Base-by-base conservation (phyloP, 495 filamentous ascomycete genomes). In the Hyaloscypha variabilis region DNA sequence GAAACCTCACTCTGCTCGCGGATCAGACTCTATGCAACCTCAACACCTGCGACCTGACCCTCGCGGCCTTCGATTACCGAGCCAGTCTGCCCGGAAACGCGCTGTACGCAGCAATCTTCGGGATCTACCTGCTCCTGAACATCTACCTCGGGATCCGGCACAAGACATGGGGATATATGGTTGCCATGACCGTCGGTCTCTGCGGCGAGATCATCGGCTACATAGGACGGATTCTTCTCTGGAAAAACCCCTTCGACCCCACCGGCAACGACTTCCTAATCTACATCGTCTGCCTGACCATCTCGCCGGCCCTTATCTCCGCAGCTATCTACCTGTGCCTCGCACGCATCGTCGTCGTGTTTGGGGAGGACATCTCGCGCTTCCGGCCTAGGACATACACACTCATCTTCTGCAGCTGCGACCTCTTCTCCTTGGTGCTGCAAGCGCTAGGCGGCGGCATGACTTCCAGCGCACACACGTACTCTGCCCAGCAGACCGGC, bases 291-390 rank as follows among this genome's bases (percentile, higher is more conserved):
- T 72, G 67, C 56, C 76, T 86, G 17, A 86, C 83, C 14, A 79
- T 86, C 65, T 81, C 75, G 4, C 83, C 83, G 4, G 83, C 82
- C 60, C 83, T 87, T 69, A 72, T 87, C 68, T 76, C 78, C 29
- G 85, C 82, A 14, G 76, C 76, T 29, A 81, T 87, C 61, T 87
- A 87, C 69, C 73, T 87, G 49, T 83, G 78, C 70, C 77, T 87
- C 2, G 77, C 77, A 10, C 77, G 82, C 28, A 81, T 86, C 61
- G 76, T 86, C 64, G 74, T 71, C 79, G 29, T 80, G 79, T 64
- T 25, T 46, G 78, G 82, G 24, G 68, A 76, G 30, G 63, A 73
- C 13, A 68, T 84, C 83, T 84, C 83, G 3, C 73, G 77, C 23
- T 69, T 87, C 58, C 67, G 69, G 8, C 81, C 83, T 0, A 71